These are phyloP conservation scores for Millerago galiae DNA, from an alignment of 805 yeast genomes.

Conservation along the genomic window DNA sequence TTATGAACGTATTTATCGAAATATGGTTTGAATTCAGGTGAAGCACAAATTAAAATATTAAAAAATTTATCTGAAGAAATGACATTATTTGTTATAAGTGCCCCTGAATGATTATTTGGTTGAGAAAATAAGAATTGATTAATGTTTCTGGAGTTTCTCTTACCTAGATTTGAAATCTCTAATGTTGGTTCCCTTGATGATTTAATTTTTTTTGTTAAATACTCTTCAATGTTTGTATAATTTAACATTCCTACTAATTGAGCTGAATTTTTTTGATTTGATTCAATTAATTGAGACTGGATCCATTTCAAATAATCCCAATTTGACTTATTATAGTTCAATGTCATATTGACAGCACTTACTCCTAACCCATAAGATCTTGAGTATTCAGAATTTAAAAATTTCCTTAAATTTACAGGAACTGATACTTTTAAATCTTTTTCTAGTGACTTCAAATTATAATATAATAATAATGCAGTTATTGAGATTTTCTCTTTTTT, in stretches of 20 bases:
- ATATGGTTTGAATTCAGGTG: not conserved
- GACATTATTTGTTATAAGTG: conserved; percentile 7
- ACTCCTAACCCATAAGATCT: conserved; percentile 3
- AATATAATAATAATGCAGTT: conserved; percentile 3
- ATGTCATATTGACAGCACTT: not conserved
- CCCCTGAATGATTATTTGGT: conserved; percentile 7
- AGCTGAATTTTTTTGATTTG: not conserved
- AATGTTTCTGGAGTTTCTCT: not conserved
- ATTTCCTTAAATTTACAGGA: conserved; percentile 9
- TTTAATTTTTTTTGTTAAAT: not conserved
- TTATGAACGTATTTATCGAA: not conserved
- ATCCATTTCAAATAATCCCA: conserved; percentile 9
- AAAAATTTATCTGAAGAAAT: conserved; percentile 1
- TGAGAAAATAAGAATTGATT: conserved; percentile 7
- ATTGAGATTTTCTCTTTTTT: conserved; percentile 4
- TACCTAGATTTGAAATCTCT: conserved; percentile 9
- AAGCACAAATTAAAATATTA: conserved; percentile 1
- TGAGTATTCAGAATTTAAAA: not conserved
- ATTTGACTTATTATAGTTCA: not conserved
- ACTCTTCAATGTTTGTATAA: not conserved
- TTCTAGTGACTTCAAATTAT: not conserved
- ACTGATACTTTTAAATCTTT: not conserved
- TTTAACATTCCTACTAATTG: conserved; percentile 8
- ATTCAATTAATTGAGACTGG: not conserved
- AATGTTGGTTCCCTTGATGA: conserved; percentile 2